phyloP scores from a whole-genome alignment of 371 early-diverging fungal genomes.

The Synchytrium microbalum region DNA sequence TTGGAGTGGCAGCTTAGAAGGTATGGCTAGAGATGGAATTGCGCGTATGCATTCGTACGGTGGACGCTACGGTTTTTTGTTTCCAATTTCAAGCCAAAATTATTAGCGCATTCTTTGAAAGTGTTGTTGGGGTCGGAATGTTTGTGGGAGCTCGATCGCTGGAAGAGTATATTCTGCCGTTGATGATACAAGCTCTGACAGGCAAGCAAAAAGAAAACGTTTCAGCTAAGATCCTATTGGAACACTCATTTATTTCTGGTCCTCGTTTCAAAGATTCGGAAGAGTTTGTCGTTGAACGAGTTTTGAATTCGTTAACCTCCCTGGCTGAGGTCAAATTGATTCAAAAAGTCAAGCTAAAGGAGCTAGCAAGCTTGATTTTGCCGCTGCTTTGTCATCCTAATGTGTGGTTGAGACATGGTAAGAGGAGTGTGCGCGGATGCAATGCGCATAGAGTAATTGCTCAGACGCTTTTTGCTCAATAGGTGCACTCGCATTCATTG shows the following conservation, averaged over 20 bases:
- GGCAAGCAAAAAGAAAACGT: slow-evolving; percentile 35
- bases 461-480: no score
- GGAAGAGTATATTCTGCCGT: slow-evolving; percentile 87
- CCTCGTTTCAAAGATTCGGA: slow-evolving; percentile 55
- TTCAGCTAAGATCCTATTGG: background rate
- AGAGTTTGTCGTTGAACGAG: slow-evolving; percentile 85
- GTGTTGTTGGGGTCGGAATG: slow-evolving; percentile 79
- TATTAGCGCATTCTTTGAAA: slow-evolving; percentile 79
- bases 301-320: slow-evolving; percentile 69
- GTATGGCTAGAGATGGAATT: slow-evolving; percentile 26
- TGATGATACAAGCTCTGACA: slow-evolving; percentile 82
- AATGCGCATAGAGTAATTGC: background rate
- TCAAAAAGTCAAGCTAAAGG: slow-evolving; percentile 69
- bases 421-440: slow-evolving; percentile 6
- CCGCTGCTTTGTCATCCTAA: slow-evolving; percentile 79
- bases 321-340: slow-evolving; percentile 79
- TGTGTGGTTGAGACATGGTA: slow-evolving; percentile 69
- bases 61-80: slow-evolving; percentile 7
- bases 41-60: background rate
- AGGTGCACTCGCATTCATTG: slow-evolving; percentile 68
- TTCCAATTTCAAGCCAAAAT: background rate
- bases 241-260: slow-evolving; percentile 1
- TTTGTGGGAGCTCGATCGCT: slow-evolving; percentile 78
- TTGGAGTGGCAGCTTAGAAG: slow-evolving; percentile 84
- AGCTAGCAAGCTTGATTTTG: slow-evolving; percentile 55